phyloP scores from a whole-genome alignment of 768 basidiomycete species.

The Phlebiopsis gigantea region DNA sequence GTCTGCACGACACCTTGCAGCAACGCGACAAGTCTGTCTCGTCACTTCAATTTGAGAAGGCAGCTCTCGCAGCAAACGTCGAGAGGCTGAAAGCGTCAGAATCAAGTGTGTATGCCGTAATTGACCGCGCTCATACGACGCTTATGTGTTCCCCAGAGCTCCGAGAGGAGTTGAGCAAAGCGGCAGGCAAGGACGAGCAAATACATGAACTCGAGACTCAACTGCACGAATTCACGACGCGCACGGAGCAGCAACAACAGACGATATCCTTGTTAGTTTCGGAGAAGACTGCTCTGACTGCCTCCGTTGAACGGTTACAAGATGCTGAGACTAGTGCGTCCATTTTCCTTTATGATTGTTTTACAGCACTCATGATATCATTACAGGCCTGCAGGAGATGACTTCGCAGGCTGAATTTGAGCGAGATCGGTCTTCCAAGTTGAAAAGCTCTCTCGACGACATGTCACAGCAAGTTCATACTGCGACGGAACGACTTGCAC shows the following conservation, averaged over 20 bases:
- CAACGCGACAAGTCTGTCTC: constrained; percentile 11
- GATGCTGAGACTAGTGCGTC: constrained; percentile 26
- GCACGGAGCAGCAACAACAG: constrained; percentile 29
- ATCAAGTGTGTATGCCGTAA: constrained; percentile 1
- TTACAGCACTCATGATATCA: background rate
- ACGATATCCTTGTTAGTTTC: constrained; percentile 35
- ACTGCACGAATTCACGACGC: constrained; percentile 16
- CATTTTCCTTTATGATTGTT: background rate
- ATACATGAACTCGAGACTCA: constrained; percentile 15
- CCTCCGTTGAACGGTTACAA: constrained; percentile 27
- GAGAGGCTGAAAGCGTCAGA: constrained; percentile 7
- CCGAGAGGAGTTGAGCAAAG: constrained; percentile 1
- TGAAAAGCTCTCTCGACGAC: constrained; percentile 32
- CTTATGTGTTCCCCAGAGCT: constrained; percentile 2
- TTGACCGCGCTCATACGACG: background rate
- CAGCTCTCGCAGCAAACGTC: constrained; percentile 4
- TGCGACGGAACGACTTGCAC: constrained; percentile 33
- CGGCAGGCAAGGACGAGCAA: background rate
- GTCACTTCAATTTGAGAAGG: constrained; percentile 13
- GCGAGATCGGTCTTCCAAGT: constrained; percentile 11
- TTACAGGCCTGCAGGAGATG: constrained; percentile 21
- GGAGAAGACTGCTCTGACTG: constrained; percentile 30
- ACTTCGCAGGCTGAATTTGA: constrained; percentile 21
- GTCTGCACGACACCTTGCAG: constrained; percentile 9
- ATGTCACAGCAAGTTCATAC: constrained; percentile 37